Conservation (phyloP, 2,329 filamentous ascomycete species). For the Claviceps purpurea region DNA sequence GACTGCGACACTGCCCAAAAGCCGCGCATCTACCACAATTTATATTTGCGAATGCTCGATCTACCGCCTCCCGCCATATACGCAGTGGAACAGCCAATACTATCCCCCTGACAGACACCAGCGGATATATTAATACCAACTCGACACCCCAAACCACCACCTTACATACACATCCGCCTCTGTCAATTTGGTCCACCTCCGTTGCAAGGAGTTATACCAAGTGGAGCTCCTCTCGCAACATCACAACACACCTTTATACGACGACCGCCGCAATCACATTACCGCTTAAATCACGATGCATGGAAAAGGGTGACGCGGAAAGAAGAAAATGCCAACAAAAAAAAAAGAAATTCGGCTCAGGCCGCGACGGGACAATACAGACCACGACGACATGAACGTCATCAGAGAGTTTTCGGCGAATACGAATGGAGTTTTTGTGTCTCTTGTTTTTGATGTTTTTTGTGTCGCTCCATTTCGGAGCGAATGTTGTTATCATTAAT, state of each 20-base stretch:
- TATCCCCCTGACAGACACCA: not conserved
- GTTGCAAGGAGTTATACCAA: too few species aligned
- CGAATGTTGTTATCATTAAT: too few species aligned
- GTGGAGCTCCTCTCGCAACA: too few species aligned
- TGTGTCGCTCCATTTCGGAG: not conserved
- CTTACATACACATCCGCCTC: too few species aligned
- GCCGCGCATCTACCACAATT: not conserved
- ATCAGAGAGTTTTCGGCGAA: not conserved
- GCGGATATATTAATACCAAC: not conserved
- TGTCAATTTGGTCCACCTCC: too few species aligned
- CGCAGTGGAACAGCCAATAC: not conserved
- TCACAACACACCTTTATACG: too few species aligned
- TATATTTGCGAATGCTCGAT: not conserved
- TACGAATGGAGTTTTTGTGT: not conserved
- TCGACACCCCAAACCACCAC: too few species aligned
- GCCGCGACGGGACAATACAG: not conserved
- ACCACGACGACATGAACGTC: conserved; percentile 1
- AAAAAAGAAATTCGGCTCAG: not conserved
- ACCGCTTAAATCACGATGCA: not conserved
- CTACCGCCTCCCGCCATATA: not conserved
- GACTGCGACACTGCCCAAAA: not conserved
- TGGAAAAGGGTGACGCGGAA: not conserved
- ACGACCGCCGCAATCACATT: not conserved
- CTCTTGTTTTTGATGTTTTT: not conserved
- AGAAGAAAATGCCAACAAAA: not conserved